Base-by-base conservation (phyloP, 805 yeast species). In the Candida maris region DNA sequence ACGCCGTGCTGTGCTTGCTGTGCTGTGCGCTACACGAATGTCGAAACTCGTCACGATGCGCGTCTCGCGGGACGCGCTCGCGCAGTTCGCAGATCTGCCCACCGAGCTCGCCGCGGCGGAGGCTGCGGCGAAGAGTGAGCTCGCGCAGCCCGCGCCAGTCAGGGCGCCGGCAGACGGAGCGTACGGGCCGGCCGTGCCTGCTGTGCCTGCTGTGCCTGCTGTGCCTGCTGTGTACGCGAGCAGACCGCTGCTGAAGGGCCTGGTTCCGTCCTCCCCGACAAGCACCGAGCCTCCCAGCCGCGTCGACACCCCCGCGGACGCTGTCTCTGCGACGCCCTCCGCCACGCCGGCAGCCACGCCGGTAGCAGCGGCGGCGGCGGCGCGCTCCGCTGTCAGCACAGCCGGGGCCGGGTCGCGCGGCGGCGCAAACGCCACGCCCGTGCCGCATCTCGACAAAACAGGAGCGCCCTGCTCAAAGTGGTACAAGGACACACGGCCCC, bases 371-470 rank as follows among this genome's bases (percentile, higher is more conserved):
- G n/a, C n/a, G n/a, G n/a, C n/a, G n/a, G n/a, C n/a, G n/a, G n/a
- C n/a, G n/a, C n/a, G n/a, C n/a, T n/a, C n/a, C n/a, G n/a, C n/a
- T n/a, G n/a, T n/a, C n/a, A n/a, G n/a, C n/a, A n/a, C n/a, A n/a
- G n/a, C n/a, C n/a, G n/a, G n/a, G n/a, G n/a, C n/a, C n/a, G n/a
- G n/a, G n/a, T n/a, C n/a, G n/a, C 28, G 57, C 23, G 33, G 48
- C 9, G 54, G 59, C 22, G 58, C 50, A 57, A 56, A 54, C 21
- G 36, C 57, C 1, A 46, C 46, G n/a, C 46, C 50, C 6, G 42
- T 48, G 4, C 47, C 52, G 6, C 53, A 51, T 15, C 38, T 59
- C 15, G 64, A 59, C 35, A 47, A 40, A 17, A 34, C 52, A 10
- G 48, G 57, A 13, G 41, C 28, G 6, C 45, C 49, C 6, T 32